Conservation (phyloP, 2,329 filamentous ascomycete genomes). For the Exserohilum turcica region DNA sequence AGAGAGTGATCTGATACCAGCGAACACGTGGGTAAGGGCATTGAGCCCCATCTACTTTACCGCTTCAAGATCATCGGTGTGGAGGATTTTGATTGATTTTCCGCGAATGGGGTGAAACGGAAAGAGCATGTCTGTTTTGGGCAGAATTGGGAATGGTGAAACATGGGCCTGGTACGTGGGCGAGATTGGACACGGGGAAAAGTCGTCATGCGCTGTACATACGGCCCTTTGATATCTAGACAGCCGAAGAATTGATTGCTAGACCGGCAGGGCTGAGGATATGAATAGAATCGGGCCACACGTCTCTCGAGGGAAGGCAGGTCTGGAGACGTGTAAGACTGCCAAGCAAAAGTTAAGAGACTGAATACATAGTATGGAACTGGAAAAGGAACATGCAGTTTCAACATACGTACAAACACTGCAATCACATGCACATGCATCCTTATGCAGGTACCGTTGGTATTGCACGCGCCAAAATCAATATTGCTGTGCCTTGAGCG, state of each 20-base stretch:
- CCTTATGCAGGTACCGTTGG: neutral
- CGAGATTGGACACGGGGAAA: neutral
- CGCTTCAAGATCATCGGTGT: neutral
- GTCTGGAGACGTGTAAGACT: neutral
- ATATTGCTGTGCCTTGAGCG: neutral
- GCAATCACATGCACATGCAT: neutral
- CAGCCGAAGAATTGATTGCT: neutral
- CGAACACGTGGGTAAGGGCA: constrained; percentile 2
- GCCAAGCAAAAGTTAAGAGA: neutral
- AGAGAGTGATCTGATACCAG: constrained; percentile 15
- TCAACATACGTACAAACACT: neutral
- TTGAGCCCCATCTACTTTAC: constrained; percentile 4
- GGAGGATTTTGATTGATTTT: constrained; percentile 2
- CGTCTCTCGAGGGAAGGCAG: neutral
- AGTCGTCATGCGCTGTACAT: neutral
- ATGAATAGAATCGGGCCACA: neutral
- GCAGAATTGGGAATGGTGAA: constrained; percentile 13
- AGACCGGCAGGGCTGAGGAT: neutral
- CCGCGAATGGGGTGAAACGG: constrained; percentile 15
- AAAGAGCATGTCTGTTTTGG: neutral
- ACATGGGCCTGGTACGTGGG: constrained; percentile 5
- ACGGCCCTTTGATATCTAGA: neutral
- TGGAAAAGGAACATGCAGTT: neutral
- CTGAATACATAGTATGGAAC: neutral
- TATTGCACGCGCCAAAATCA: neutral